Conservation (phyloP, 2,329 filamentous ascomycete species). For the Beauveria medogensis region DNA sequence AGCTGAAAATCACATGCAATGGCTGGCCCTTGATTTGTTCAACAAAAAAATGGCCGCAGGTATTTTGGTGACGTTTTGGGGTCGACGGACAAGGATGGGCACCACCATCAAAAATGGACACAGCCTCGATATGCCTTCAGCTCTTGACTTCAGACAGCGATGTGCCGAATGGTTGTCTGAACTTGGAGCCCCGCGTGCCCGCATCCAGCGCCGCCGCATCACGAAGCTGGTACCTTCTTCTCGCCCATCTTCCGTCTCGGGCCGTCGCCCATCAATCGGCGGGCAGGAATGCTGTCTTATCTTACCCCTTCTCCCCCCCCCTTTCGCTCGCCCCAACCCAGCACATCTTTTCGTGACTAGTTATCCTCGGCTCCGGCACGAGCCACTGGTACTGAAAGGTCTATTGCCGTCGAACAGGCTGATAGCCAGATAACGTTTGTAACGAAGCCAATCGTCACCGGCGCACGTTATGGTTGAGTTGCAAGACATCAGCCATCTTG, state of each 20-base stretch:
- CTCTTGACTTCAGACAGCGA: no score
- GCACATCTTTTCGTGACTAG: background rate
- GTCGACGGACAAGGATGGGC: background rate
- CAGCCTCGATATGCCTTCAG: no score
- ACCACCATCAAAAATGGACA: background rate
- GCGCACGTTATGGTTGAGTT: background rate
- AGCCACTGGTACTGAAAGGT: background rate
- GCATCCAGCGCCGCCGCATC: background rate
- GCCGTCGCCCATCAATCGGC: background rate
- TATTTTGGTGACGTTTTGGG: background rate
- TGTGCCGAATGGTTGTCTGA: background rate
- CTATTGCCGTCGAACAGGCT: no score
- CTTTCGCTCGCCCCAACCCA: background rate
- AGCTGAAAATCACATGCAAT: slow-evolving; percentile 10
- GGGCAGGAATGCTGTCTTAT: background rate
- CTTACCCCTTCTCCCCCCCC: no score
- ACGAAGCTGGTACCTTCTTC: background rate
- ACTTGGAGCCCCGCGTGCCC: background rate
- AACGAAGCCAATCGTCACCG: background rate
- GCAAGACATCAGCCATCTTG: background rate
- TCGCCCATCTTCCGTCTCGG: slow-evolving; percentile 1
- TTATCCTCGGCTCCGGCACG: background rate
- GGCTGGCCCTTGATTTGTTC: background rate
- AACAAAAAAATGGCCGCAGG: background rate
- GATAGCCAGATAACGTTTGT: no score